A percentile compares a stretch with the other conserved stretches of the same genome.
Evolutionary conservation across 441 rosid species (phyloP).

Genomic region (Croton setiger): DNA sequence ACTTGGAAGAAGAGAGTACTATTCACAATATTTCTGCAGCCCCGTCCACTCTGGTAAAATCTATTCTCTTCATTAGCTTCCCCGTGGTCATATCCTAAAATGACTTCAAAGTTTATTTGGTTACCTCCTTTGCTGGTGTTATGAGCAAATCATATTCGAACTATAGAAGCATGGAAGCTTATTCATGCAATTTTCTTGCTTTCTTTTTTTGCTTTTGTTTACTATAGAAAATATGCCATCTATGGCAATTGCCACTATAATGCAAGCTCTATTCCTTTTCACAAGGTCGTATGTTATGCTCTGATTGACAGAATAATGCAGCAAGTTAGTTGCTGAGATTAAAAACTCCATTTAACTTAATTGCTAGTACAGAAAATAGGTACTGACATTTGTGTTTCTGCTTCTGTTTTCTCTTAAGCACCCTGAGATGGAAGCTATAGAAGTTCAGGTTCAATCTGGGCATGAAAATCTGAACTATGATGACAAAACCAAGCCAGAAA

Average conservation of each 20-base stretch:
- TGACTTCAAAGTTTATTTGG: neutral
- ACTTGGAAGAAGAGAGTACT: slow-evolving; percentile 27
- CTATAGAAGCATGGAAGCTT: neutral
- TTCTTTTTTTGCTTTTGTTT: neutral
- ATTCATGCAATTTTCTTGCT: neutral
- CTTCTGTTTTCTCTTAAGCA: slow-evolving; percentile 18
- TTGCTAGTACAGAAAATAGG: slow-evolving; percentile 1
- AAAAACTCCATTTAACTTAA: neutral
- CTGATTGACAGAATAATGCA: slow-evolving; percentile 3
- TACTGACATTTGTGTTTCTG: slow-evolving; percentile 15
- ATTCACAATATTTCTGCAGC: slow-evolving; percentile 16
- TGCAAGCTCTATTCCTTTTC: neutral
- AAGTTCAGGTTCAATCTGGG: slow-evolving; percentile 35
- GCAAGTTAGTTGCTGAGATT: neutral
- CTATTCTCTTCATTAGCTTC: neutral
- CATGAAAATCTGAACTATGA: slow-evolving; percentile 19
- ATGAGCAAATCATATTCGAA: slow-evolving; percentile 6
- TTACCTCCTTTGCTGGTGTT: neutral
- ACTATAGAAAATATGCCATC: neutral
- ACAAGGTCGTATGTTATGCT: neutral
- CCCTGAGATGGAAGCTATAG: slow-evolving; percentile 24
- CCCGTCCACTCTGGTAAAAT: slow-evolving; percentile 46
- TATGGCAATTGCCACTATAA: neutral
- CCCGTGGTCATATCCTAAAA: neutral
- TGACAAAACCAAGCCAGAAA: slow-evolving; percentile 31